A percentile compares a stretch with the other conserved stretches of the same genome.
phyloP scores from a whole-genome alignment of 225 moss, liverwort and hornwort species.

The Climacium dendroides region DNA sequence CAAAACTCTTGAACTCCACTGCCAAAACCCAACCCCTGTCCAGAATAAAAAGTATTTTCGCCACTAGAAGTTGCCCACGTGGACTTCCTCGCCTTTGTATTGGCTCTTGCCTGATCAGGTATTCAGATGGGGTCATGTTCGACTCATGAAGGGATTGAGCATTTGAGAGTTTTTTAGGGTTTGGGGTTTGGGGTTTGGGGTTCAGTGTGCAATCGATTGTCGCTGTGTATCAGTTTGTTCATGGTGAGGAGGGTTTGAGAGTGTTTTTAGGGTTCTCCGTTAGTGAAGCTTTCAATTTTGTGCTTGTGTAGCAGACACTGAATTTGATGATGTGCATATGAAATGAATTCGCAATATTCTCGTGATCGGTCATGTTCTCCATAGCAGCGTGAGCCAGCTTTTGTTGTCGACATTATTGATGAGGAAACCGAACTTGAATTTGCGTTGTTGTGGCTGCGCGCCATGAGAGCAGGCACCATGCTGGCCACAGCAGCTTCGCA shows the following conservation, averaged over 20 bases:
- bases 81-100: neutral
- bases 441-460: neutral
- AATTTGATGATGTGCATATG: neutral
- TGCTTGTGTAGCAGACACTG: neutral
- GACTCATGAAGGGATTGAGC: neutral
- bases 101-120: constrained; percentile 2
- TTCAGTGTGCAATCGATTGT: neutral
- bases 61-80: neutral
- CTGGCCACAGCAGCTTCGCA: constrained; percentile 32
- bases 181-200: neutral
- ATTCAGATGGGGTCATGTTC: neutral
- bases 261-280: neutral
- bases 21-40: neutral
- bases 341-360: neutral
- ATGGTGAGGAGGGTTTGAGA: neutral
- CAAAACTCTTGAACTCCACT: neutral
- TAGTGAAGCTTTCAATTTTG: neutral
- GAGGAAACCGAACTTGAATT: neutral
- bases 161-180: neutral
- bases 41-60: neutral
- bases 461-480: constrained; percentile 22
- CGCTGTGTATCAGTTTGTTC: neutral
- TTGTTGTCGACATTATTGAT: neutral
- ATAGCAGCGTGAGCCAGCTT: neutral
- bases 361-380: neutral